Evolutionary conservation across 441 rosid genomes (phyloP).

Genomic region (Sinapis alba): DNA sequence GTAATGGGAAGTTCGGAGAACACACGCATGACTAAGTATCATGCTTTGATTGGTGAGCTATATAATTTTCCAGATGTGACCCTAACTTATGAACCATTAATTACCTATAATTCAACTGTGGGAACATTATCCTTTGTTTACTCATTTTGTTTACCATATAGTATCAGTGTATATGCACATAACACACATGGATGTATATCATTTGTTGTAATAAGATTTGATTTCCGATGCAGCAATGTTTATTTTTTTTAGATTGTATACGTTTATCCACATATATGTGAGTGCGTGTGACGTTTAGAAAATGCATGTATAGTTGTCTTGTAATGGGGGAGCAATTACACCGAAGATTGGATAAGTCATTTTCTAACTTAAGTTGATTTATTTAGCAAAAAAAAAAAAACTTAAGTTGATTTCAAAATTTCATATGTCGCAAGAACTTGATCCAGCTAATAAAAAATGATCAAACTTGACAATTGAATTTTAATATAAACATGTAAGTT

Average conservation of each 20-base stretch:
- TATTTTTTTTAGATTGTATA: slow-evolving; percentile 7
- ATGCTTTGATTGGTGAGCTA: slow-evolving; percentile 36
- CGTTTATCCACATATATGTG: not conserved
- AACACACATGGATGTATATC: slow-evolving; percentile 16
- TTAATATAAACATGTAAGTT: not conserved
- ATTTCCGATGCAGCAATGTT: not conserved
- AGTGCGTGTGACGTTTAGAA: slow-evolving; percentile 10
- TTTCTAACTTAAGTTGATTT: slow-evolving; percentile 22
- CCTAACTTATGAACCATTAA: slow-evolving; percentile 28
- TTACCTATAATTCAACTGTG: not conserved
- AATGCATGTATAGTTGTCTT: slow-evolving; percentile 23
- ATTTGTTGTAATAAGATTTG: slow-evolving; percentile 10
- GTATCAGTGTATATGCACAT: slow-evolving; percentile 15
- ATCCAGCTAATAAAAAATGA: slow-evolving; percentile 4
- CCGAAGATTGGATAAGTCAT: slow-evolving; percentile 20
- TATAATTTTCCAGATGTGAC: slow-evolving; percentile 35
- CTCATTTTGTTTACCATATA: slow-evolving; percentile 14
- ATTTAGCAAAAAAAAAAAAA: no score
- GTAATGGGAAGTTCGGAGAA: slow-evolving; percentile 6
- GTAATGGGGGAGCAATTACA: slow-evolving; percentile 35
- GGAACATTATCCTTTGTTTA: slow-evolving; percentile 14
- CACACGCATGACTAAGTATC: slow-evolving; percentile 33
- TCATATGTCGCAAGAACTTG: not conserved
- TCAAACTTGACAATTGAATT: not conserved
- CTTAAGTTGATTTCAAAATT: not conserved